Evolutionary conservation across 768 basidiomycete genomes (phyloP).

Genomic region (Hygrocybe coccinea): DNA sequence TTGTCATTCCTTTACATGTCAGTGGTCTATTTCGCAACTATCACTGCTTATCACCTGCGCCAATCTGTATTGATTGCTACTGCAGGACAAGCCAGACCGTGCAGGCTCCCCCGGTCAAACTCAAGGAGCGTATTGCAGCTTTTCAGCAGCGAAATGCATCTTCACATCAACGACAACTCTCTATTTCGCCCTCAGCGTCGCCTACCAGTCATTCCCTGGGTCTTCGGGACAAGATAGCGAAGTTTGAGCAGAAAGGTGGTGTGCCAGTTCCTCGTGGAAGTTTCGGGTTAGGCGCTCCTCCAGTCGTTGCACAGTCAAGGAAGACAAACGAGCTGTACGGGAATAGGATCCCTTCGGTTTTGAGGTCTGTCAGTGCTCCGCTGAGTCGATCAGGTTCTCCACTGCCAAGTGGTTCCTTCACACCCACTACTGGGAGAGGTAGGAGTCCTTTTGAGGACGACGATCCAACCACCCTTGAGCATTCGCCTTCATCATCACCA

Average conservation of each 20-base stretch:
- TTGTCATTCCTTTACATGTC: background rate
- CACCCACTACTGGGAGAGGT: background rate
- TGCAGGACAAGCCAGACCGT: constrained; percentile 21
- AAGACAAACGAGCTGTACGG: constrained; percentile 68
- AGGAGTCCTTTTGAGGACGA: background rate
- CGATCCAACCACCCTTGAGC: background rate
- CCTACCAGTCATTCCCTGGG: constrained; percentile 21
- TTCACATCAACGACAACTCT: constrained; percentile 17
- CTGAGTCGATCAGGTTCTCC: constrained; percentile 12
- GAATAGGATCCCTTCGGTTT: constrained; percentile 47
- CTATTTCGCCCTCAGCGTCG: constrained; percentile 8
- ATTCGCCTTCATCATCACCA: background rate
- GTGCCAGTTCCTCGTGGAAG: constrained; percentile 71
- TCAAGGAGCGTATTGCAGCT: constrained; percentile 81
- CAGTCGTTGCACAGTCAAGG: constrained; percentile 41
- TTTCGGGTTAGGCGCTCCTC: constrained; percentile 64
- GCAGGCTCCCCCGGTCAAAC: constrained; percentile 43
- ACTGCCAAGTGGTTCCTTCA: constrained; percentile 1
- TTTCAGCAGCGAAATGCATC: constrained; percentile 56
- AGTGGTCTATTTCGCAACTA: background rate
- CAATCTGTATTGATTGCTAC: background rate
- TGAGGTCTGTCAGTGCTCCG: constrained; percentile 7
- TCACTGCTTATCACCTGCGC: background rate
- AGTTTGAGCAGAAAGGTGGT: constrained; percentile 74
- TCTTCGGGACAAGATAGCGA: constrained; percentile 67